Base-by-base conservation (phyloP, 192 early-diverging fungal genomes). In the Dissophora globulifera region DNA sequence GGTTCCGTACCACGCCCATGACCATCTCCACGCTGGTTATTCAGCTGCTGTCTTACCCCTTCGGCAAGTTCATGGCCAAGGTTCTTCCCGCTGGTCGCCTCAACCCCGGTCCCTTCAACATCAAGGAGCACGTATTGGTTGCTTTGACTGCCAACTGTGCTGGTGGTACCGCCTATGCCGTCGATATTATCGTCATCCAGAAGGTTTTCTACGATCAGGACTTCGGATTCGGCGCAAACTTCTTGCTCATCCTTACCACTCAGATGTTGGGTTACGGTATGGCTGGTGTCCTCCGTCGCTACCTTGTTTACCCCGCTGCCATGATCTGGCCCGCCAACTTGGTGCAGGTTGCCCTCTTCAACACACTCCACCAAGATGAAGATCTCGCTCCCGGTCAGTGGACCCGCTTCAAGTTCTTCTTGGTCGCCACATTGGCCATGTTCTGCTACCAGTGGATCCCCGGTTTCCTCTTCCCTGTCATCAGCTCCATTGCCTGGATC, bases 241-340 rank as follows among this genome's bases (percentile, higher is more conserved):
- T 89, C 27, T 51, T 88, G 2, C 50, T 92, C 10, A 62, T 91
- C 20, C 50, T 92, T 48, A 86, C 89, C 1, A 93, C 93, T 8
- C 79, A 80, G 59, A 60, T 84, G 50, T 53, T 84, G 23, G 85
- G 85, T 31, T 87, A 81, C 53, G 86, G 83, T 58, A 68, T 96
- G 72, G 90, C 95, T 13, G 95, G 94, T 62, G 72, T 95, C 11
- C 81, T 88, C 29, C 90, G 96, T 17, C 86, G 86, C 29, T 94
- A 89, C 79, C 80, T 96, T 11, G 94, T 96, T 25, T 86, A 91
- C 58, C 94, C 93, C 22, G 75, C 89, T n/a, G 82, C 86, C 17
- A 95, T 95, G 93, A 78, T 93, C 38, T 99, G 95, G 95, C 95
- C 97, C 8, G 58, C 85, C 6, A 90, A 83, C 32, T 84, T 97